These are phyloP conservation scores for Magnusiomyces fungicola DNA, from an alignment of 1,139 yeast genomes.

Conservation along the genomic window DNA sequence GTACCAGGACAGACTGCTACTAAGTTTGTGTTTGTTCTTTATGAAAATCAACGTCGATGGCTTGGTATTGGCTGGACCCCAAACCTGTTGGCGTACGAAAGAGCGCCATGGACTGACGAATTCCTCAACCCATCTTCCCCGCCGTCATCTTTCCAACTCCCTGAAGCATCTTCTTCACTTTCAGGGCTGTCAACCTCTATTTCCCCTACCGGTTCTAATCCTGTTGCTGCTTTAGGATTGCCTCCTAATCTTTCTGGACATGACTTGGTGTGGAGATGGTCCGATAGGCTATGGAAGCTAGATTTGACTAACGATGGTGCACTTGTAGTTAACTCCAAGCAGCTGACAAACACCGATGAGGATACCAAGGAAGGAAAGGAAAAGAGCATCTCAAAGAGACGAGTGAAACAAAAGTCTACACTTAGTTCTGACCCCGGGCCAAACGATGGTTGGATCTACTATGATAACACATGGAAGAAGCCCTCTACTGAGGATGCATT, in stretches of 20 bases:
- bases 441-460: slow-evolving; percentile 83
- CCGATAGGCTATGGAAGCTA: slow-evolving; percentile 83
- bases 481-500: slow-evolving; percentile 85
- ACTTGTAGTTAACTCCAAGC: slow-evolving; percentile 8
- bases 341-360: not conserved
- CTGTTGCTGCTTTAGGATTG: not conserved
- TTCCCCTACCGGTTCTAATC: too few species aligned
- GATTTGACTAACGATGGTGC: slow-evolving; percentile 85
- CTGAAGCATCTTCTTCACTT: slow-evolving; percentile 45
- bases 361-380: not conserved
- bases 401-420: slow-evolving; percentile 46
- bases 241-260: not conserved
- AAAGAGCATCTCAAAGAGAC: not conserved
- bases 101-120: slow-evolving; percentile 97
- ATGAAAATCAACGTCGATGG: slow-evolving; percentile 96
- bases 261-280: slow-evolving; percentile 79
- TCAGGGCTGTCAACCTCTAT: too few species aligned
- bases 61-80: slow-evolving; percentile 97
- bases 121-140: slow-evolving; percentile 78
- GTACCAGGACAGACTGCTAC: slow-evolving; percentile 68
- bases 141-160: slow-evolving; percentile 70
- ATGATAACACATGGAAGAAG: slow-evolving; percentile 89
- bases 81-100: slow-evolving; percentile 80
- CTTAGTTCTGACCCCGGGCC: slow-evolving; percentile 69
- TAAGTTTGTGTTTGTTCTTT: slow-evolving; percentile 84